Evolutionary conservation across 177 flowering plant genomes (phyloP).

Genomic region (Vitis hybrid): DNA sequence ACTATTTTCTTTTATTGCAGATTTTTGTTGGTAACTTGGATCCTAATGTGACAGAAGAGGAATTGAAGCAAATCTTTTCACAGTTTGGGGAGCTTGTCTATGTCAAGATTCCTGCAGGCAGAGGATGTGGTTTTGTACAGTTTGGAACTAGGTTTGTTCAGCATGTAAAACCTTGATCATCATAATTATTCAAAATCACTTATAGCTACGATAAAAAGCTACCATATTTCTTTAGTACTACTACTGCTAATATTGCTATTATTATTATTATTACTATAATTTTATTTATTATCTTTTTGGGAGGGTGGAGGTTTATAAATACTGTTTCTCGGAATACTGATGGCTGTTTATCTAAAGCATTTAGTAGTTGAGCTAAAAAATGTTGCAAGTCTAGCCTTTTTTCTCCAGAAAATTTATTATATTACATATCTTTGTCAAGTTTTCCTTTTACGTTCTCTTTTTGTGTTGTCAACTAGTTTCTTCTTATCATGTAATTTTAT

Average conservation of each 20-base stretch:
- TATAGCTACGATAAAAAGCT: background rate
- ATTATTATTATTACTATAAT: no score
- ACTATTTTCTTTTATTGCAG: constrained; percentile 42
- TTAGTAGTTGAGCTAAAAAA: background rate
- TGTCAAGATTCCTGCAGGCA: constrained; percentile 77
- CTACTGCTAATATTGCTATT: no score
- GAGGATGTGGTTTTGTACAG: constrained; percentile 93
- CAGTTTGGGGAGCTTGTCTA: constrained; percentile 85
- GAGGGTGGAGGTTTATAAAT: no score
- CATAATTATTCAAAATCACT: background rate
- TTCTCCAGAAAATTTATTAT: background rate
- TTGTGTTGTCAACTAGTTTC: background rate
- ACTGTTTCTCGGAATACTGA: background rate
- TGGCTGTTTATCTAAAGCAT: background rate
- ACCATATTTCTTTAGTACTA: background rate
- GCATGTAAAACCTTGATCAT: constrained; percentile 1
- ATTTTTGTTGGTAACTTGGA: constrained; percentile 89
- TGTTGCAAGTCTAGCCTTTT: background rate
- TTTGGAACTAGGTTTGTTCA: constrained; percentile 69
- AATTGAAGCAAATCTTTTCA: constrained; percentile 72
- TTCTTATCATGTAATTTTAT: background rate
- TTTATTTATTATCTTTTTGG: no score
- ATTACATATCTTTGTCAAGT: background rate
- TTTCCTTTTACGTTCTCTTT: background rate
- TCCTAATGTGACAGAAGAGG: constrained; percentile 86